Conservation (phyloP, 1,139 yeast genomes). For the Torulaspora globosa region DNA sequence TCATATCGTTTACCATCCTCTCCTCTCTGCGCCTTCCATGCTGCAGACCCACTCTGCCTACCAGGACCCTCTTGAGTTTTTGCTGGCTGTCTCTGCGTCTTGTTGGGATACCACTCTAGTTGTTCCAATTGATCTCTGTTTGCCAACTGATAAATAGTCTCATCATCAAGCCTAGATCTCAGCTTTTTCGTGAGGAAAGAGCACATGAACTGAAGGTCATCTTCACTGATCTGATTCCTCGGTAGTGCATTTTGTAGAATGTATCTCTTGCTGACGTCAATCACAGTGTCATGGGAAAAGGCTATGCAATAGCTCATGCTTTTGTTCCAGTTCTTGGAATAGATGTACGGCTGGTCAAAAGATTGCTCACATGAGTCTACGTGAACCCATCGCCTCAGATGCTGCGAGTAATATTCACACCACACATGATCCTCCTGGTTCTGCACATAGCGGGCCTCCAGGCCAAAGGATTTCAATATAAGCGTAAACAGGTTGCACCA, state of each 20-base stretch:
- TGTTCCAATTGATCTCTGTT: constrained; percentile 44
- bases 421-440: constrained; percentile 93
- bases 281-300: constrained; percentile 53
- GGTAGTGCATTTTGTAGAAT: constrained; percentile 53
- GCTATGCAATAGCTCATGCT: constrained; percentile 85
- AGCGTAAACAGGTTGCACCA: constrained; percentile 86
- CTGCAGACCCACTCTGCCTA: constrained; percentile 70
- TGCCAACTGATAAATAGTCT: constrained; percentile 35
- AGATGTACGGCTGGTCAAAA: constrained; percentile 73
- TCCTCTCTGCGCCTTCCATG: constrained; percentile 73
- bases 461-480: constrained; percentile 62
- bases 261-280: constrained; percentile 69
- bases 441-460: constrained; percentile 70
- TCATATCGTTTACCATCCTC: constrained; percentile 52
- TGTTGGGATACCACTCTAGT: constrained; percentile 33
- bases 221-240: constrained; percentile 45
- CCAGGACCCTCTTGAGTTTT: constrained; percentile 36
- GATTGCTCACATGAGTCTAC: constrained; percentile 86
- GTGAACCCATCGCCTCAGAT: constrained; percentile 73
- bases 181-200: constrained; percentile 40
- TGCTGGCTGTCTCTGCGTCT: constrained; percentile 11
- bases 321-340: constrained; percentile 87
- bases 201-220: constrained; percentile 41
- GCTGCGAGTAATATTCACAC: constrained; percentile 78
- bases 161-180: constrained; percentile 38